Evolutionary conservation across 257 asterid genomes (phyloP).

Genomic region (Rhazya stricta): DNA sequence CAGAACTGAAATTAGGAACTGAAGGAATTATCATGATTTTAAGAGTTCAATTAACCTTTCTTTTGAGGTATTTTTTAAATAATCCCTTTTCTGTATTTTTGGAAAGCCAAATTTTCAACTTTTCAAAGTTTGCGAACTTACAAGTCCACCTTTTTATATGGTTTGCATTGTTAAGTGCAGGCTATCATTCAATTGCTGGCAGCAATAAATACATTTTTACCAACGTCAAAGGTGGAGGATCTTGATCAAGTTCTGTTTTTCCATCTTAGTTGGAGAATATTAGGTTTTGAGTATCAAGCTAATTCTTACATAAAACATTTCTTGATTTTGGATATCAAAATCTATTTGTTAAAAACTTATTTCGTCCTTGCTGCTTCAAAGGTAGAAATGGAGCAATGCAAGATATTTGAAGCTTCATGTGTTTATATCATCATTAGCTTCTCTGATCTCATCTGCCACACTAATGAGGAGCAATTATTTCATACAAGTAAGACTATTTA

Average conservation of each 20-base stretch:
- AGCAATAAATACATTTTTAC: conserved; percentile 10
- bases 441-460: conserved; percentile 32
- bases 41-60: neutral
- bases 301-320: neutral
- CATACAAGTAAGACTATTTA: conserved; percentile 37
- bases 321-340: neutral
- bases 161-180: conserved; percentile 32
- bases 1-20: neutral
- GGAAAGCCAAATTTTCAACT: neutral
- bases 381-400: conserved; percentile 62
- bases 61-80: neutral
- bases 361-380: conserved; percentile 18
- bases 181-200: conserved; percentile 46
- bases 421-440: conserved; percentile 48
- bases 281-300: conserved; percentile 31
- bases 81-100: neutral
- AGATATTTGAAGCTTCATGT: conserved; percentile 52
- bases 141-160: neutral
- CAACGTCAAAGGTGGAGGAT: conserved; percentile 14
- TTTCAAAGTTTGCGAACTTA: neutral
- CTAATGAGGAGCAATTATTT: conserved; percentile 30
- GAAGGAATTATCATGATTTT: neutral
- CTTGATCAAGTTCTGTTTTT: conserved; percentile 37
- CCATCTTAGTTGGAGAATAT: conserved; percentile 58
- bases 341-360: neutral